phyloP scores from a whole-genome alignment of 2,329 filamentous ascomycete genomes.

The Diaporthe eres region DNA sequence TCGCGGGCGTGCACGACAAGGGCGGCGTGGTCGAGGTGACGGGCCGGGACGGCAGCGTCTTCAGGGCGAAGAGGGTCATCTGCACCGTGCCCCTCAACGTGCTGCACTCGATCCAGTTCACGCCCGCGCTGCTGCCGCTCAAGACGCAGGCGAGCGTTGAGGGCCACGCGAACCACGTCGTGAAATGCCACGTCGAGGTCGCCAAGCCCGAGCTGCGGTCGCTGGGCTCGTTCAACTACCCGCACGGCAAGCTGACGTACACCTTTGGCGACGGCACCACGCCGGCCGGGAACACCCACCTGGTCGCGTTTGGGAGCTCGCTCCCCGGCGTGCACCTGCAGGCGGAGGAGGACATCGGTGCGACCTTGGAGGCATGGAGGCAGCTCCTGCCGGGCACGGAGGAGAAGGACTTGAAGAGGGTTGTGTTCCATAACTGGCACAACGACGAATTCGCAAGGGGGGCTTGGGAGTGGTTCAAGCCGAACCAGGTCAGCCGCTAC shows the following conservation, averaged over 20 bases:
- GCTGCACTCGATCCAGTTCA: slow-evolving; percentile 56
- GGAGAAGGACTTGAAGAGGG: slow-evolving; percentile 48
- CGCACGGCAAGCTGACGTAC: slow-evolving; percentile 58
- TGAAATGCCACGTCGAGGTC: slow-evolving; percentile 63
- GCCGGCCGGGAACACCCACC: slow-evolving; percentile 60
- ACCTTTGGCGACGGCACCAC: slow-evolving; percentile 61
- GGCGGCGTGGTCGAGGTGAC: slow-evolving; percentile 51
- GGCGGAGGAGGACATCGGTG: slow-evolving; percentile 57
- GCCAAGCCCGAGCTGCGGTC: slow-evolving; percentile 57
- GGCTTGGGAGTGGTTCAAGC: slow-evolving; percentile 39
- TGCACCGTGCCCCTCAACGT: slow-evolving; percentile 61
- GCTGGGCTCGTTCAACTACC: slow-evolving; percentile 58
- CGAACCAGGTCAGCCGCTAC: slow-evolving; percentile 37
- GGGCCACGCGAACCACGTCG: slow-evolving; percentile 61
- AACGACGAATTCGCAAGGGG: slow-evolving; percentile 38
- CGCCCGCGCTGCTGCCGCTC: slow-evolving; percentile 53
- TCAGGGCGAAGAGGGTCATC: slow-evolving; percentile 52
- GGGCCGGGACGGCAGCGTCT: slow-evolving; percentile 50
- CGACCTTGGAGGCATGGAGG: slow-evolving; percentile 32
- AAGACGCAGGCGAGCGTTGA: slow-evolving; percentile 54
- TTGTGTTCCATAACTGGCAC: slow-evolving; percentile 40
- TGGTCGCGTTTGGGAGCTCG: slow-evolving; percentile 60
- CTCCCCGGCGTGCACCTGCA: slow-evolving; percentile 57
- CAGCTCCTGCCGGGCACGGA: slow-evolving; percentile 23
- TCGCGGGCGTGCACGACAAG: slow-evolving; percentile 51